Evolutionary conservation across 805 yeast genomes (phyloP).

Genomic region (Torulaspora gathmanii): DNA sequence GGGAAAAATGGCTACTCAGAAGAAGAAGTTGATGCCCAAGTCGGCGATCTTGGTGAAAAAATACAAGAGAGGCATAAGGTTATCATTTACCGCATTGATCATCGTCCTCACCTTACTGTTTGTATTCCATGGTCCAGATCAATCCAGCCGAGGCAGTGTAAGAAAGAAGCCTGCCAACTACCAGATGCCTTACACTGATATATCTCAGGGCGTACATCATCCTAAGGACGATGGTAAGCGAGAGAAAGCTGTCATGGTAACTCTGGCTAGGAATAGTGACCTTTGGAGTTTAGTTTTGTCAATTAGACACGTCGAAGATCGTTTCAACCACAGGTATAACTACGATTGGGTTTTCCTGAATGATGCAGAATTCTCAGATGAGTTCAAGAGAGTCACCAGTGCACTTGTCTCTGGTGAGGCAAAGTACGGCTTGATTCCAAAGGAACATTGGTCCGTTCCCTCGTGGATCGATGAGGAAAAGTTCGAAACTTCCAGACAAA

Average conservation of each 20-base stretch:
- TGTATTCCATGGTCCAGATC: conserved; percentile 8
- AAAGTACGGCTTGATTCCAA: conserved; percentile 57
- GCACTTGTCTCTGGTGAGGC: conserved; percentile 55
- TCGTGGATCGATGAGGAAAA: conserved; percentile 52
- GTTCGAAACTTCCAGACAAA: conserved; percentile 44
- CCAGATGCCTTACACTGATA: conserved; percentile 31
- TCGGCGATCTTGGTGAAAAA: conserved; percentile 31
- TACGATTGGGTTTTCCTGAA: conserved; percentile 81
- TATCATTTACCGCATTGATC: conserved; percentile 25
- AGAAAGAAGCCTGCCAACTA: conserved; percentile 10
- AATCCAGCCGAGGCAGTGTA: neutral
- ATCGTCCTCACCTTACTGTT: conserved; percentile 21
- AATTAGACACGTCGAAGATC: conserved; percentile 56
- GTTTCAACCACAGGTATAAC: conserved; percentile 57
- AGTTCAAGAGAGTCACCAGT: conserved; percentile 47
- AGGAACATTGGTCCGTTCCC: conserved; percentile 69
- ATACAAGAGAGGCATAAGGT: conserved; percentile 27
- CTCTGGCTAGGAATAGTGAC: conserved; percentile 67
- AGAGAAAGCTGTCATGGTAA: conserved; percentile 62
- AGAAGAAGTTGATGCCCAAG: conserved; percentile 33
- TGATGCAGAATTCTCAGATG: conserved; percentile 56
- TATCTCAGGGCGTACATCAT: conserved; percentile 28
- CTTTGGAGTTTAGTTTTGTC: conserved; percentile 53
- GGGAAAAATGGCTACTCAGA: conserved; percentile 15
- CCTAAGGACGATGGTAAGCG: conserved; percentile 35